Conservation (phyloP, 192 early-diverging fungal genomes). For the Rhizophagus clarus region DNA sequence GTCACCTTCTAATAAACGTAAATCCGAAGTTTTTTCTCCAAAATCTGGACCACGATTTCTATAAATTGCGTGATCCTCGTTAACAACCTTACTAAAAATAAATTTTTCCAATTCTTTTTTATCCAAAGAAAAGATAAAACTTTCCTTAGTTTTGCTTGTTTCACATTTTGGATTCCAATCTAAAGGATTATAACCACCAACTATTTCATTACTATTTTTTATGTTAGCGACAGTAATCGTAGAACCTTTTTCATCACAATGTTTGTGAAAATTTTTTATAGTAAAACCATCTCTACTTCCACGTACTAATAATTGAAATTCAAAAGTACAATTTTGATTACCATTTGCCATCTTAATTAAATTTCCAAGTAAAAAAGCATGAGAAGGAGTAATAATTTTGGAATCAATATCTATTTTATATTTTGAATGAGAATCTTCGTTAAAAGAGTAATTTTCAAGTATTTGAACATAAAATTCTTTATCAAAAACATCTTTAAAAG, state of each 20-base stretch:
- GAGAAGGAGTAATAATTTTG: background rate
- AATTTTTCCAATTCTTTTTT: background rate
- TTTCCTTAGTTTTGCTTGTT: background rate
- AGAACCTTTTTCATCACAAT: constrained; percentile 32
- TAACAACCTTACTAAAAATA: background rate
- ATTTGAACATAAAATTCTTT: background rate
- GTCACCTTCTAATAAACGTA: background rate
- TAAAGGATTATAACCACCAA: constrained; percentile 36
- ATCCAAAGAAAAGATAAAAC: constrained; percentile 8
- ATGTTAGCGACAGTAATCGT: constrained; percentile 25
- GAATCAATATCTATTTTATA: background rate
- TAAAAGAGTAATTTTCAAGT: background rate
- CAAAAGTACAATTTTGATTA: background rate
- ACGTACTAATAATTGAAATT: constrained; percentile 3
- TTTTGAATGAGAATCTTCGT: background rate
- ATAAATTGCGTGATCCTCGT: background rate
- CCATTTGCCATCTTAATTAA: background rate
- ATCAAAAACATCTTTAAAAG: background rate
- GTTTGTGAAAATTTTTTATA: background rate
- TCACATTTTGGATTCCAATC: constrained; percentile 17
- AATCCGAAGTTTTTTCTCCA: background rate
- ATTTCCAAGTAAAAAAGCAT: background rate
- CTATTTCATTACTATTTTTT: constrained; percentile 28
- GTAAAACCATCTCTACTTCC: constrained; percentile 21
- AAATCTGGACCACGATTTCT: background rate